phyloP scores from a whole-genome alignment of 2,329 filamentous ascomycete genomes.

The Fusarium hostae region DNA sequence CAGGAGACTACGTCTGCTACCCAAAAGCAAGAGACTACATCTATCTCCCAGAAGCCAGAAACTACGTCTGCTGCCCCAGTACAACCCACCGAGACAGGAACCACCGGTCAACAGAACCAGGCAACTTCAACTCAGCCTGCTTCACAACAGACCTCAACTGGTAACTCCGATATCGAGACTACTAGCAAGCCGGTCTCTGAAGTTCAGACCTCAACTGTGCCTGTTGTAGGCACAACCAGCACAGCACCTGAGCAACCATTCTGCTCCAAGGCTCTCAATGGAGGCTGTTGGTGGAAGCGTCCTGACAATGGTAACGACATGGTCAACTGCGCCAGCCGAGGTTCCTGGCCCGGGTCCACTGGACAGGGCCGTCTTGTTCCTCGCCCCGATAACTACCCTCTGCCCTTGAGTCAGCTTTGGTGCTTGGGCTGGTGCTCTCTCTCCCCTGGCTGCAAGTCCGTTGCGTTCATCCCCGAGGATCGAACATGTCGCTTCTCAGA shows the following conservation, averaged over 20 bases:
- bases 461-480: neutral
- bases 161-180: neutral
- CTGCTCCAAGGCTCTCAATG: conserved; percentile 13
- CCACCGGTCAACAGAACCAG: neutral
- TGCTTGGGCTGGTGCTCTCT: conserved; percentile 12
- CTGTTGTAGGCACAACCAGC: neutral
- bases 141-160: neutral
- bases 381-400: neutral
- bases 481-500: neutral
- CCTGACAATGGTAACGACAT: neutral
- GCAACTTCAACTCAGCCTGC: neutral
- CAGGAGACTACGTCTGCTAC: neutral
- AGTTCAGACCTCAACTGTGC: neutral
- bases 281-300: conserved; percentile 15
- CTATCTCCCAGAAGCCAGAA: neutral
- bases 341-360: neutral
- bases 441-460: neutral
- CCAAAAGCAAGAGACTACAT: neutral
- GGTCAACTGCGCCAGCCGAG: neutral
- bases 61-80: neutral
- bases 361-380: neutral
- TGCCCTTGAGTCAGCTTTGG: conserved; percentile 4
- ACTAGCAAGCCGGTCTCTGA: neutral
- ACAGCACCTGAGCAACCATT: neutral
- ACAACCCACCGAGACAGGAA: neutral